Base-by-base conservation (phyloP, 106 monocot genomes). In the Apostasia ramifera region DNA sequence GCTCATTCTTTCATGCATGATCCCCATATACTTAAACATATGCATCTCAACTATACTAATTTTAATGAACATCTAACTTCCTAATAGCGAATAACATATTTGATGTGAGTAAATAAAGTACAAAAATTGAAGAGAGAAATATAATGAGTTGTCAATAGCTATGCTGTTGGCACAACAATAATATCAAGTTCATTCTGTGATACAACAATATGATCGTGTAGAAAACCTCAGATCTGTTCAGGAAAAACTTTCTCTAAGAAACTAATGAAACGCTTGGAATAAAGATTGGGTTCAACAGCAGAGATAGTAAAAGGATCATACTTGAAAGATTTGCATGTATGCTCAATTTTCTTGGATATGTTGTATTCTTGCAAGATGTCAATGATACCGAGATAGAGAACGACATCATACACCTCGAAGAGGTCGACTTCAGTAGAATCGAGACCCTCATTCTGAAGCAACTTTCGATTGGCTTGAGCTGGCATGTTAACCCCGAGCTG, bases 401-500 rank as follows among this genome's bases (percentile, higher is more conserved):
- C 89, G 68, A 97, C 95, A 67, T 97, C 95, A 53, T 83, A 87
- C 43, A 74, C 86, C 67, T 85, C 81, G 58, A 76, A 74, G 26
- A 83, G 69, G 71, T 83, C 81, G 1, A 59, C 6, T 13, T 81
- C 86, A 39, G 76, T 50, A 52, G 76, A 64, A 26, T 76, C 70
- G 7, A 66, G 64, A 2, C 65, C 59, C 49, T 69, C 79, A 44
- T 67, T 47, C 10, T 82, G 81, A 13, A 84, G 74, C 66, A 73
- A 73, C 61, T 81, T 97, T 56, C 66, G 66, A 41, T 70, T 70
- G 53, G 86, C 92, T 75, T 76, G 80, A 66, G 95, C 95, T 53
- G 95, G 95, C 95, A 97, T 97, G 67, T 97, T 97, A 4, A 97
- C 92, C 53, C 95, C 95, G 48, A 95, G 73, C 66, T 95, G 95